Evolutionary conservation across 257 asterid species (phyloP), one percentile per base, ranked within the genome.

Genomic region (Rhazya stricta): DNA sequence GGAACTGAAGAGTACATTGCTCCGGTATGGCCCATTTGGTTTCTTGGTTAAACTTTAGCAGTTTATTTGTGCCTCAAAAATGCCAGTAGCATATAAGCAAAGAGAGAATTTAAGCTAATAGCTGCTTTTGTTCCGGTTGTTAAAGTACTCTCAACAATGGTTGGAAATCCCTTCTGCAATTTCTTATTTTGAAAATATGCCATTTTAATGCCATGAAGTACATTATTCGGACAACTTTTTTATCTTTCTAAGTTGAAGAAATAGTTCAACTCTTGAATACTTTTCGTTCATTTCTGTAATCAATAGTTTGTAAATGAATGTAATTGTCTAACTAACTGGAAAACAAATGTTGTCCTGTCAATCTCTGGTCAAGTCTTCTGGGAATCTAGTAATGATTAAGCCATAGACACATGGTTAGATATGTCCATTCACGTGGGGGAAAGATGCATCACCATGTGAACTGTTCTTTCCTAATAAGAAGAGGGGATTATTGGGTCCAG

Each of bases 1-100:
- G 99, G 99, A 60, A 94, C 98, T 74, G 99, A 94, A 86, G 99
- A 94, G 81, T 94, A 94, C 79, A 92, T 94, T 82, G 97, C 99
- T 50, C 99, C 99, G 83, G 99, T 94, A 94, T 60, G 84, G 5
- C 10, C 13, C 23, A 72, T 36, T 29, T 77, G 10, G 18, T 12
- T 27, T 42, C 30, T 9, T n/a, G 0, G 50, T 61, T n/a, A 32
- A 39, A 32, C 15, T 69, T 43, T 43, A 46, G 21, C 19, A 23
- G 23, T 48, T 78, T 32, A 25, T 5, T 57, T n/a, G 15, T 30
- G 42, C 51, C 30, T 77, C 65, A 45, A 4, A 9, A 46, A 11
- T 76, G 32, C 65, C 29, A 5, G 10, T 46, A 45, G 30, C 25
- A 29, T 48, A 54, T 19, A 41, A 41, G 37, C 48, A n/a, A n/a